Evolutionary conservation across 2,329 filamentous ascomycete species (phyloP).

Genomic region (Didymella arachidicola): DNA sequence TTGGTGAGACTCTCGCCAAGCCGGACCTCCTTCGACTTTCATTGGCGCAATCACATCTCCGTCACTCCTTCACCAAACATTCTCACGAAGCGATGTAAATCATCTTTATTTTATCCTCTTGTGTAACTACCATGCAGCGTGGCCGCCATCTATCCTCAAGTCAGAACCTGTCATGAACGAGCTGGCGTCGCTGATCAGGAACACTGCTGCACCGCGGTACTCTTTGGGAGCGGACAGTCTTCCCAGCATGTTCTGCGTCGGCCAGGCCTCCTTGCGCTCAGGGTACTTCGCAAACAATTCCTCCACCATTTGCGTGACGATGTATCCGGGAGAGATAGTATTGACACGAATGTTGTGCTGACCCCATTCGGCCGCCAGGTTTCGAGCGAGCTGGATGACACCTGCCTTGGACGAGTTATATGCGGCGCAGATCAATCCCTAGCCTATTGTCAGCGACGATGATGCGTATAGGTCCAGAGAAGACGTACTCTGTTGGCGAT

Average conservation of each 20-base stretch:
- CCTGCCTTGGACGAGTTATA: slow-evolving; percentile 82
- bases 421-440: slow-evolving; percentile 71
- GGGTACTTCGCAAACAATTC: slow-evolving; percentile 79
- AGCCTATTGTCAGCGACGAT: slow-evolving; percentile 29
- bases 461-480: not conserved
- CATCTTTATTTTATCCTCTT: not conserved
- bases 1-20: slow-evolving; percentile 6
- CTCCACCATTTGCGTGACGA: slow-evolving; percentile 84
- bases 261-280: slow-evolving; percentile 72
- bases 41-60: slow-evolving; percentile 6
- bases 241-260: slow-evolving; percentile 83
- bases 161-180: slow-evolving; percentile 53
- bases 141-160: slow-evolving; percentile 51
- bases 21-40: slow-evolving; percentile 10
- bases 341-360: slow-evolving; percentile 78
- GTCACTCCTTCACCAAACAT: not conserved
- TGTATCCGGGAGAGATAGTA: slow-evolving; percentile 81
- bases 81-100: not conserved
- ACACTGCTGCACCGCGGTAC: slow-evolving; percentile 51
- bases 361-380: slow-evolving; percentile 77
- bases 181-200: slow-evolving; percentile 52
- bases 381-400: slow-evolving; percentile 74
- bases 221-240: slow-evolving; percentile 46
- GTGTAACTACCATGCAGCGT: slow-evolving; percentile 46
- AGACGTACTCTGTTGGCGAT: slow-evolving; percentile 66